Evolutionary conservation across 2,329 filamentous ascomycete species (phyloP).

Genomic region (Fusarium algeriense): DNA sequence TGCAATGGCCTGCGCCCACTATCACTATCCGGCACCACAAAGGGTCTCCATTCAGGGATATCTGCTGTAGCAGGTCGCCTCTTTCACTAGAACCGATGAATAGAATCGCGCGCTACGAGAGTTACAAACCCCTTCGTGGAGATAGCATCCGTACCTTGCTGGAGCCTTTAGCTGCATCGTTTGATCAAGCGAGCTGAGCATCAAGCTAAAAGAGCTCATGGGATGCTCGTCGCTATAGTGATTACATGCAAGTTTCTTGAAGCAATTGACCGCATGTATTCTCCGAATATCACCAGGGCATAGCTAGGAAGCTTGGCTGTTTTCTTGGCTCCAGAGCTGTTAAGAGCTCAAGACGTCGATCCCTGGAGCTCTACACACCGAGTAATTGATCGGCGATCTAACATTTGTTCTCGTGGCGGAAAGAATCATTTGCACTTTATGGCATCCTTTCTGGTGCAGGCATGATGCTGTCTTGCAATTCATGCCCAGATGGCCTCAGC

Average conservation of each 20-base stretch:
- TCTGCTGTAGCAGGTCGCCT: conserved; percentile 33
- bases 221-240: conserved; percentile 34
- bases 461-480: conserved; percentile 24
- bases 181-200: conserved; percentile 38
- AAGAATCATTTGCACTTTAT: conserved; percentile 28
- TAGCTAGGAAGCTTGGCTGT: conserved; percentile 33
- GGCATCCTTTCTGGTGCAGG: conserved; percentile 8
- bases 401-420: conserved; percentile 19
- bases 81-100: conserved; percentile 19
- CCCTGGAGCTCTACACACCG: conserved; percentile 26
- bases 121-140: conserved; percentile 22
- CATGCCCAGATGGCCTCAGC: conserved; percentile 37
- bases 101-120: conserved; percentile 23
- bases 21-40: conserved; percentile 22
- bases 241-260: conserved; percentile 29
- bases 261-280: conserved; percentile 36
- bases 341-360: conserved; percentile 28
- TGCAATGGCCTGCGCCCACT: conserved; percentile 38
- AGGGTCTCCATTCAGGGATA: conserved; percentile 30
- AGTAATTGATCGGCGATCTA: conserved; percentile 40
- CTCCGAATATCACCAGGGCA: conserved; percentile 31
- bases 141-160: conserved; percentile 30
- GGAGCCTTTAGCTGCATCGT: conserved; percentile 32
- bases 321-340: conserved; percentile 32
- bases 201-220: conserved; percentile 31